Evolutionary conservation across 768 basidiomycete species (phyloP), one percentile per base, ranked within the genome.

Genomic region (Cubamyces sp.): DNA sequence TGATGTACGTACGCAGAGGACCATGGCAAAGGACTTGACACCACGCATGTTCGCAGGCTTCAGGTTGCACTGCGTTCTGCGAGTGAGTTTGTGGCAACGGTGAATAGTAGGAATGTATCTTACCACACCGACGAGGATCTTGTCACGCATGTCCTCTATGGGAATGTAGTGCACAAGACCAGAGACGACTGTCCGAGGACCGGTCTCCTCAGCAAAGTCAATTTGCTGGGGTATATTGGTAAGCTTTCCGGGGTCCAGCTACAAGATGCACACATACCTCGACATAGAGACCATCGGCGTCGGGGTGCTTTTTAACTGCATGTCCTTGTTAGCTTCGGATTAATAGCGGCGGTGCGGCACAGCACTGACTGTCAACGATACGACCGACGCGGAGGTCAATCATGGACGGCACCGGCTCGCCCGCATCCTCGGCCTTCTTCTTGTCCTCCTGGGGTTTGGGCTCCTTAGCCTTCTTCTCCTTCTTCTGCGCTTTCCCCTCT

Each of bases 1-100:
- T 21, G 19, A 55, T 51, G 26, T 11, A 74, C 87, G 49, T 74
- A 94, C 94, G 71, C 90, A 91, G 64, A 99, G 87, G 40, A 99
- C 91, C 97, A 99, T 98, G 34, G 95, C 97, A 70, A 91, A 96
- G 62, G 94, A 96, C 79, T 98, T 98, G 68, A 99, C 88, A 2
- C 97, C 97, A 61, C 96, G 88, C 96, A 99, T 98, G 67, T 82
- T 88, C 7, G 91, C 96, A 5, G 96, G 96, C 76, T 99, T 98
- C 63, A 99, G 77, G 74, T 98, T 96, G 74, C 91, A 94, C 90
- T 92, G 56, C 2, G 37, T 12, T 18, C 14, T 11, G 41, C 34
- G 8, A 48, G 28, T 26, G 62, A 25, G 28, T 50, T 21, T 50
- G 34, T 53, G 49, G 53, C 48, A 46, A n/a, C 47, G n/a, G 40